Evolutionary conservation across 805 yeast species (phyloP).

Genomic region (Candida sonorensis): DNA sequence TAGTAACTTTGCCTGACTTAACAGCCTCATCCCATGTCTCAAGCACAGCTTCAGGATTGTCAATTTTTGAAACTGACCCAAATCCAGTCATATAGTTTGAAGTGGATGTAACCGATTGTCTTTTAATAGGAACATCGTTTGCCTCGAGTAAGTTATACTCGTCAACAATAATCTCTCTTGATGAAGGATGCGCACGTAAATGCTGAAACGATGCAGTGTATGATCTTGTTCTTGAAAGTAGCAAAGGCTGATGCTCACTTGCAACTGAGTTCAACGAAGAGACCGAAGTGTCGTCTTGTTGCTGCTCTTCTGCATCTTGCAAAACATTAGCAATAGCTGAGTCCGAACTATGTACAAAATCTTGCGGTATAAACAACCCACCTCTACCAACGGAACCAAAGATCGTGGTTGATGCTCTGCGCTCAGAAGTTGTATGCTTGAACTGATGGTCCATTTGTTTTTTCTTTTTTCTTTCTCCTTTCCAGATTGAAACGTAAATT

Average conservation of each 20-base stretch:
- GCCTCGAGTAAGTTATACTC: constrained; percentile 24
- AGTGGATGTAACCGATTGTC: constrained; percentile 6
- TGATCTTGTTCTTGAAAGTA: constrained; percentile 2
- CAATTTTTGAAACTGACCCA: constrained; percentile 1
- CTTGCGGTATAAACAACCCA: constrained; percentile 44
- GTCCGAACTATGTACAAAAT: constrained; percentile 29
- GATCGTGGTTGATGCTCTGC: constrained; percentile 43
- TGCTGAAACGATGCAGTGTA: constrained; percentile 1
- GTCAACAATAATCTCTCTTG: constrained; percentile 11
- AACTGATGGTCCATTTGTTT: constrained; percentile 28
- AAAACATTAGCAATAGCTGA: constrained; percentile 18
- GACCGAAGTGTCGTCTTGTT: constrained; percentile 1
- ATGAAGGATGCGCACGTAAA: neutral
- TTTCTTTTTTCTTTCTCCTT: constrained; percentile 24
- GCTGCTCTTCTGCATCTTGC: constrained; percentile 1
- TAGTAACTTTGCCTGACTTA: constrained; percentile 36
- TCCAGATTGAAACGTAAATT: too few species aligned
- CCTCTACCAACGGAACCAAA: constrained; percentile 47
- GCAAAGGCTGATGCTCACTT: neutral
- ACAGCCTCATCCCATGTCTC: constrained; percentile 30
- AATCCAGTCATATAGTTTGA: constrained; percentile 1
- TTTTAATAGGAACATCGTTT: constrained; percentile 22
- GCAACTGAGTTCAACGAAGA: neutral
- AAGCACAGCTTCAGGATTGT: constrained; percentile 18
- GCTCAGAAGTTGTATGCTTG: constrained; percentile 37